phyloP scores from a whole-genome alignment of 163 green algal species.

The Coccomyxa subellipsoidea region DNA sequence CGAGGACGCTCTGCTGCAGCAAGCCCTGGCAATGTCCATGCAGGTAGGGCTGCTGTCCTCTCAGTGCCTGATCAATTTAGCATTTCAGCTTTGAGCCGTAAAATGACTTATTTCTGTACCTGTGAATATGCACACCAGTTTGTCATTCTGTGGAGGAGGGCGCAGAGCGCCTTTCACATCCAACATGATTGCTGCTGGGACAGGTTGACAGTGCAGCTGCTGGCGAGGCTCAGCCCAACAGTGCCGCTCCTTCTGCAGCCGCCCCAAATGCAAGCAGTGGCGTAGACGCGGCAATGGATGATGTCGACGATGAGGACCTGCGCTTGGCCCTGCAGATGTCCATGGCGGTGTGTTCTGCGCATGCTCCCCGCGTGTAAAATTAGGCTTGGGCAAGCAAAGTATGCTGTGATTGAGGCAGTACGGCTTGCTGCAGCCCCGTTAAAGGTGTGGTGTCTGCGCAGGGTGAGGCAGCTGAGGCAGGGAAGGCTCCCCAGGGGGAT shows the following conservation, averaged over 20 bases:
- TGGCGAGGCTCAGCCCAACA: conserved; percentile 11
- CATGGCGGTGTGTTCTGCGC: conserved; percentile 55
- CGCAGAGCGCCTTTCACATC: too few species aligned
- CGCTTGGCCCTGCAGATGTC: conserved; percentile 77
- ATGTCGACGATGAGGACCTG: conserved; percentile 80
- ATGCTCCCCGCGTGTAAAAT: too few species aligned
- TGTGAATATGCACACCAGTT: too few species aligned
- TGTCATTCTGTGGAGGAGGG: too few species aligned
- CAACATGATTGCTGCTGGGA: background rate
- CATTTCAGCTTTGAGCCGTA: background rate
- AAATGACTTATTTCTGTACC: background rate
- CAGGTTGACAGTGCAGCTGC: background rate
- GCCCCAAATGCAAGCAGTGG: background rate
- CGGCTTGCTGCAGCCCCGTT: too few species aligned
- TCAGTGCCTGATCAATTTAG: background rate
- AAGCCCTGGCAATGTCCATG: conserved; percentile 81
- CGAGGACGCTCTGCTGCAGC: conserved; percentile 75
- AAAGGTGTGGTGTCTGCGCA: background rate
- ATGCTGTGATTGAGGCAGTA: too few species aligned
- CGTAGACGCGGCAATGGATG: conserved; percentile 19
- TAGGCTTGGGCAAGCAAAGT: too few species aligned
- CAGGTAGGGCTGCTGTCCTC: conserved; percentile 54
- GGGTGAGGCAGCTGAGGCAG: conserved; percentile 12
- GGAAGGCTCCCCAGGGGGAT: background rate
- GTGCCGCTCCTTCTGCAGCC: conserved; percentile 30